Conservation (phyloP, 140 eudicot species). For the Senecio squalidus region DNA sequence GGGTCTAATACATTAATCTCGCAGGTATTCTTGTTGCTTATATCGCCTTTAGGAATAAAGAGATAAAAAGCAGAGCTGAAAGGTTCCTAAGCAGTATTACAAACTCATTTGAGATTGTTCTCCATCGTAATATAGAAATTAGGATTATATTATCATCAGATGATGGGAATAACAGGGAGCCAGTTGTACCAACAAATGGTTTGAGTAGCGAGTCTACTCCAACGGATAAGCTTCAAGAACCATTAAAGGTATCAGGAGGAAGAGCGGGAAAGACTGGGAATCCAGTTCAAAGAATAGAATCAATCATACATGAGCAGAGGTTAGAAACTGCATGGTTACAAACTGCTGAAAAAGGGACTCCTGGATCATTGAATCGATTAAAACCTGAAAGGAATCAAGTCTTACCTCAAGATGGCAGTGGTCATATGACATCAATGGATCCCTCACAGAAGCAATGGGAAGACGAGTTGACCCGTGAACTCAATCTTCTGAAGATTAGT, state of each 20-base stretch:
- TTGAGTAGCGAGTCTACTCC: conserved; percentile 21
- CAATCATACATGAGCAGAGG: conserved; percentile 86
- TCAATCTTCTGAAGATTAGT: conserved; percentile 52
- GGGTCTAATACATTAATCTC: conserved; percentile 13
- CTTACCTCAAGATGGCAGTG: conserved; percentile 65
- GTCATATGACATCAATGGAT: conserved; percentile 34
- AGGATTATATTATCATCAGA: conserved; percentile 52
- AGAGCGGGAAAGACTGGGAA: conserved; percentile 37
- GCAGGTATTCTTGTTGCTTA: conserved; percentile 78
- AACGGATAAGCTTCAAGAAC: conserved; percentile 27
- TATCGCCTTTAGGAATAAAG: conserved; percentile 59
- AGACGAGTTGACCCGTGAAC: conserved; percentile 69
- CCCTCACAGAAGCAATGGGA: conserved; percentile 57
- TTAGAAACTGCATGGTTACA: conserved; percentile 97
- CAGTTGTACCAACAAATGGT: conserved; percentile 26
- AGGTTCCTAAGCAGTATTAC: conserved; percentile 87
- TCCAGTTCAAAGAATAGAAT: conserved; percentile 87
- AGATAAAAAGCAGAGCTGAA: conserved; percentile 76
- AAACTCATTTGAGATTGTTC: conserved; percentile 72
- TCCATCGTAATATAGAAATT: conserved; percentile 66
- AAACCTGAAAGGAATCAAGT: conserved; percentile 93
- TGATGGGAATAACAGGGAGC: conserved; percentile 18
- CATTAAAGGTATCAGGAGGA: conserved; percentile 7
- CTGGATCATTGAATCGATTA: conserved; percentile 61
- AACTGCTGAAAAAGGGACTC: conserved; percentile 88